Evolutionary conservation across 331 rosid species (phyloP), one percentile per base, ranked within the genome.

Genomic region (Rhamnella rubrinervis): DNA sequence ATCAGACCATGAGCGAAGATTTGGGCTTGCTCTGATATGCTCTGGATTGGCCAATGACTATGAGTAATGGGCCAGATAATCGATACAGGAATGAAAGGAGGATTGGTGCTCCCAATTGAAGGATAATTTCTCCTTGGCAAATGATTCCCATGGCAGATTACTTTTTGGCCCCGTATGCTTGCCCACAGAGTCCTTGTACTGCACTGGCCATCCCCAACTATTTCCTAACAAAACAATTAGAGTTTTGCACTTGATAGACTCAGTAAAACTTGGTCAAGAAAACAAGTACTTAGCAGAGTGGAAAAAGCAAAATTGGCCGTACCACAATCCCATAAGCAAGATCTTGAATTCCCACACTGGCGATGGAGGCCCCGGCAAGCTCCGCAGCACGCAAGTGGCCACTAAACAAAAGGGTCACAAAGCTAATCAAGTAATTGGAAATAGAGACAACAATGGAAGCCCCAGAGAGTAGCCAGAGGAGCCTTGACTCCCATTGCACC

Each of bases 201-300:
- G 95, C 97, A 75, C 92, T 88, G 4, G 95, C 95, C 95, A 88
- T 91, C 0, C 97, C 96, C 74, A 91, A 56, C 96, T 90, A 75
- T 17, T 3, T 19, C 39, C 25, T 49, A 49, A 31, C 18, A 31
- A 17, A 26, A 18, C 31, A 26, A 26, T 26, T 26, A 26, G 31
- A 5, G 16, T 55, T 5, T 26, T 26, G 38, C 1, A 41, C 13
- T 7, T 13, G 39, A 21, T 7, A 63, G 67, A 41, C 55, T 41
- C 15, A 26, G 31, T 26, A 26, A 26, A 26, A 26, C 8, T 37
- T 8, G 5, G 4, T 14, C 11, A 8, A 1, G 13, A 61, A 39
- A 3, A 46, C 39, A 49, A 28, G 8, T 12, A 61, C 53, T 57
- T 38, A 18, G 2, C 25, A 56, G 13, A 55, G 1, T 20, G 59